phyloP scores from a whole-genome alignment of 2,329 filamentous ascomycete species.

The Trichothecium roseum region DNA sequence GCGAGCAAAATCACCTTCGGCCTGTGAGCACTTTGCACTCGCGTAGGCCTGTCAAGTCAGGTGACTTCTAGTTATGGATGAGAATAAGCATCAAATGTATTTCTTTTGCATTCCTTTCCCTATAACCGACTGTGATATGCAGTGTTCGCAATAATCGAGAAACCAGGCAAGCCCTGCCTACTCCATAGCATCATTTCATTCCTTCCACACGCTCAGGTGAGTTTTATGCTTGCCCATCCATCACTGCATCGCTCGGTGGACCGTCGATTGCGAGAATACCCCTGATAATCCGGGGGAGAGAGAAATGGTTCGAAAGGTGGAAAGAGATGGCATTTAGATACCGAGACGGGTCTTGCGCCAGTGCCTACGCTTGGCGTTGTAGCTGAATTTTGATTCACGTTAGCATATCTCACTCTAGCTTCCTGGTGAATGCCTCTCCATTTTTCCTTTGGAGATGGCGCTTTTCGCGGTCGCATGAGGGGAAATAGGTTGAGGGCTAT shows the following conservation, averaged over 20 bases:
- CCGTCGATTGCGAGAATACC: too few species aligned
- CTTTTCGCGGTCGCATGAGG: background rate
- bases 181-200: conserved; percentile 14
- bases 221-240: conserved; percentile 9
- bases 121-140: conserved; percentile 37
- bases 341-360: conserved; percentile 99
- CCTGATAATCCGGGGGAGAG: conserved; percentile 15
- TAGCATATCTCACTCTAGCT: background rate
- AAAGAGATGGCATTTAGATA: conserved; percentile 61
- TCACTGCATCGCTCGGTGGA: conserved; percentile 11
- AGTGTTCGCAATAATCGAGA: conserved; percentile 28
- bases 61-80: too few species aligned
- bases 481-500: conserved; percentile 1
- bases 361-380: conserved; percentile 99
- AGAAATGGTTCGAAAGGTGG: conserved; percentile 13
- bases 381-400: conserved; percentile 51
- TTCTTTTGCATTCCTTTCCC: conserved; percentile 24
- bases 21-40: too few species aligned
- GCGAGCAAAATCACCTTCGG: too few species aligned
- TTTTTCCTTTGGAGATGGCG: background rate
- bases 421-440: background rate
- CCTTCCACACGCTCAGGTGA: conserved; percentile 12
- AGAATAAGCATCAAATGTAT: too few species aligned
- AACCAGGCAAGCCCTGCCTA: conserved; percentile 20
- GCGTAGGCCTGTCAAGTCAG: too few species aligned